Percentiles rank a stretch among this genome's conserved stretches.
These are phyloP conservation scores for Dalechampia spathulata DNA, from an alignment of 441 rosid species.

Conservation along the genomic window DNA sequence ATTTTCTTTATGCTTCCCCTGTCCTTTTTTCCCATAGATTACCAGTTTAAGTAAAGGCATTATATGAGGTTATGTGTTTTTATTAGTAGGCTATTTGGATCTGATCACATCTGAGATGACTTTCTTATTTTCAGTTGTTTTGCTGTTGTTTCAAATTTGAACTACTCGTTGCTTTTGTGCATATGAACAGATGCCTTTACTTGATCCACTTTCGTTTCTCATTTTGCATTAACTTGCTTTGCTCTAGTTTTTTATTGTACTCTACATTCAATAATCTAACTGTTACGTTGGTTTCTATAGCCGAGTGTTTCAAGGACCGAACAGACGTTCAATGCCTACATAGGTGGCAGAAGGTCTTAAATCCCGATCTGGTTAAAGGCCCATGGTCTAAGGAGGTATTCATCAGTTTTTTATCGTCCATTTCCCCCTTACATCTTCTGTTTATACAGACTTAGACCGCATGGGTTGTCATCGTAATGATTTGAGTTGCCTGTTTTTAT, in stretches of 20 bases:
- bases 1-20: background rate
- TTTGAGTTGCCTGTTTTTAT: background rate
- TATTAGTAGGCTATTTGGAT: background rate
- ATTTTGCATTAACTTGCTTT: background rate
- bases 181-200: background rate
- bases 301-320: conserved; percentile 97
- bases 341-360: conserved; percentile 99
- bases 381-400: conserved; percentile 99
- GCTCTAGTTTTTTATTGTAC: background rate
- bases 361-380: conserved; percentile 97
- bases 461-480: background rate
- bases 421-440: background rate
- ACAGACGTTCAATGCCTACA: conserved; percentile 99
- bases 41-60: background rate
- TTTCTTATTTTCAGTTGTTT: background rate
- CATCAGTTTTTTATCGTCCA: conserved; percentile 11
- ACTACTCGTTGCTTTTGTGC: background rate
- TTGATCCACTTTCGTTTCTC: conserved; percentile 3
- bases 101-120: background rate
- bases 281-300: conserved; percentile 37
- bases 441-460: background rate
- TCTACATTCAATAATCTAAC: conserved; percentile 24
- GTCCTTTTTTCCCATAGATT: background rate
- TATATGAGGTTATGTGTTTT: background rate
- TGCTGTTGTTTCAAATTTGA: background rate